Percentiles rank a stretch among this genome's conserved stretches.
phyloP scores from a whole-genome alignment of 2,329 filamentous ascomycete genomes.

The Didymella segeticola region DNA sequence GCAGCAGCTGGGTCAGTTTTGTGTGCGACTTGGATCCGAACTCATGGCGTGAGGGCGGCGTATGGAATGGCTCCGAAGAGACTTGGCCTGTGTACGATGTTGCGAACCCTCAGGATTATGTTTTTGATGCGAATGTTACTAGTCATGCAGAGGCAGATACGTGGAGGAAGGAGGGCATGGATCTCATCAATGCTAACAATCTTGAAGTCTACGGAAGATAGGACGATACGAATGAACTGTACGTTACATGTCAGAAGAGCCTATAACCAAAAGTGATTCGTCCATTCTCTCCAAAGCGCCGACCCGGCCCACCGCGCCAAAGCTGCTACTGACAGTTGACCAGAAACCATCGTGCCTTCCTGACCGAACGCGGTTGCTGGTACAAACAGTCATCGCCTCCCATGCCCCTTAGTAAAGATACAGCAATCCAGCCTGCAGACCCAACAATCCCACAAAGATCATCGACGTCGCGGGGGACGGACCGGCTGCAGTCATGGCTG shows the following conservation, averaged over 20 bases:
- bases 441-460: neutral
- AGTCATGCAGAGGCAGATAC: conserved; percentile 53
- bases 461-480: neutral
- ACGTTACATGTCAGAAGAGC: neutral
- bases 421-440: neutral
- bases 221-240: neutral
- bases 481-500: neutral
- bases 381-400: neutral
- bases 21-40: conserved; percentile 49
- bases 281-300: too few relatives aligned
- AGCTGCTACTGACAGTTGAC: neutral
- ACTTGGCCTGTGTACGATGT: conserved; percentile 53
- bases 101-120: conserved; percentile 49
- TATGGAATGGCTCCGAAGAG: conserved; percentile 29
- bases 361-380: too few relatives aligned
- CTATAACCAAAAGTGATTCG: neutral
- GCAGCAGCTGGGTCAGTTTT: conserved; percentile 55
- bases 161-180: conserved; percentile 54
- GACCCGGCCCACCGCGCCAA: too few relatives aligned
- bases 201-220: conserved; percentile 17
- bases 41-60: conserved; percentile 27
- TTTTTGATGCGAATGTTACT: conserved; percentile 56
- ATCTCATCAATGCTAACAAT: conserved; percentile 48
- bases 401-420: neutral
- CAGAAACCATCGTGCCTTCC: neutral